Evolutionary conservation across 1,284 basidiomycete species (phyloP), one percentile per base, ranked within the genome.

Genomic region (Amylostereum areolatum): DNA sequence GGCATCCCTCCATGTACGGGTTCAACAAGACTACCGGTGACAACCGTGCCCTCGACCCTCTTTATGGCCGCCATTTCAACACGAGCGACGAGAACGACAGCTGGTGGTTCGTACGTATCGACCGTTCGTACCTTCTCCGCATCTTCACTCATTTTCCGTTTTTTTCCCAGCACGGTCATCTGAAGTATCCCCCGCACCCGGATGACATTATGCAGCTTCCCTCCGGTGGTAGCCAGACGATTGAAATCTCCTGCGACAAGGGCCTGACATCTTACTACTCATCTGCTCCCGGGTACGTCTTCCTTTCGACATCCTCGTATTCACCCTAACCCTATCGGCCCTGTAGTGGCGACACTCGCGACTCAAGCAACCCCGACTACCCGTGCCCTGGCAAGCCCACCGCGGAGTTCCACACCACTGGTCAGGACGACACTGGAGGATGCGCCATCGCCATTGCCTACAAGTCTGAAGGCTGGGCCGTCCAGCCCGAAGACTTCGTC

Each of bases 51-150:
- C 66, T 68, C 7, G 53, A 50, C 0, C 73, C 72, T 0, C 62
- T 74, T 10, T 40, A 28, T 24, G 25, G 30, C 25, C 41, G 41
- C 27, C 41, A 43, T 28, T 43, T 43, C 41, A 43, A 43, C 41
- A 43, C 41, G 24, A 43, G 41, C 41, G 41, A 43, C 28, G 41
- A 43, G 41, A 25, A 6, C 55, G 39, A 56, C 27, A 28, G 70
- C 5, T 75, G 73, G 73, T 75, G 74, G 74, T 74, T 74, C 55
- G 47, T 48, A 33, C 30, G 47, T 48, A 35, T 7, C 5, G 4
- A 11, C 27, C 25, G 18, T 33, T 25, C 8, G 41, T 43, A 7
- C 7, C 30, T 27, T 29, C 25, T 5, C 12, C 40, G 37, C 40
- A 34, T 33, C 30, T 10, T 35, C 3, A 29, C 27, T 24, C 12